Evolutionary conservation across 345 rosid species (phyloP).

Genomic region (Diplotaxis tenuifolia): DNA sequence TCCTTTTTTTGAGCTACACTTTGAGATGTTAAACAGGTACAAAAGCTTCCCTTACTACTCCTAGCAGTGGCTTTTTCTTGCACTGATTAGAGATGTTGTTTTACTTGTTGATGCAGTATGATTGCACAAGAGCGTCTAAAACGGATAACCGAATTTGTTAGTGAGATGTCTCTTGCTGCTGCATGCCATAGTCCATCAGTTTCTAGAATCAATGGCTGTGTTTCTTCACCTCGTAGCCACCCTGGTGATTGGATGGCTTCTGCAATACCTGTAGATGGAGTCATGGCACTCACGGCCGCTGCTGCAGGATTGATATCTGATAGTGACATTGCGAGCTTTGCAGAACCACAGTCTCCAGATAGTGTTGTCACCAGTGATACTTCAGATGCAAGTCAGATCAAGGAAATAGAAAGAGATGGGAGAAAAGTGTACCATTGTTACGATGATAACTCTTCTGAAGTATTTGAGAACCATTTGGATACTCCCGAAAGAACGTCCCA

Average conservation of each 20-base stretch:
- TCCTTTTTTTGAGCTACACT: constrained; percentile 96
- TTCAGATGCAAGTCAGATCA: constrained; percentile 60
- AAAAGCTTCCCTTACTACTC: constrained; percentile 24
- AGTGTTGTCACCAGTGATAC: constrained; percentile 60
- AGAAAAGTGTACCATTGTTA: constrained; percentile 44
- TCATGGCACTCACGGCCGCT: constrained; percentile 70
- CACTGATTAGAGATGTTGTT: constrained; percentile 22
- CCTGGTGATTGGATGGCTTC: constrained; percentile 70
- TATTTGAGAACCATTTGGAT: constrained; percentile 59
- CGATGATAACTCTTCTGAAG: constrained; percentile 69
- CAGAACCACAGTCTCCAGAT: constrained; percentile 67
- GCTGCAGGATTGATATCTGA: constrained; percentile 72
- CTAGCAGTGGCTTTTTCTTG: constrained; percentile 16
- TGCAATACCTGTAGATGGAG: constrained; percentile 77
- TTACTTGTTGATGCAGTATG: constrained; percentile 67
- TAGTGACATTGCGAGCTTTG: constrained; percentile 54
- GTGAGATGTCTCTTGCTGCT: constrained; percentile 68
- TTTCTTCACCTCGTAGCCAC: constrained; percentile 40
- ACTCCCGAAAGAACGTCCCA: constrained; percentile 50
- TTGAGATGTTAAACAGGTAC: constrained; percentile 94
- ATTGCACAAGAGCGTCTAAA: constrained; percentile 96
- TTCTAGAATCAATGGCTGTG: constrained; percentile 41
- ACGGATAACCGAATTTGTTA: constrained; percentile 78
- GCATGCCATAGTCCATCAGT: constrained; percentile 45
- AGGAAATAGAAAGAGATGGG: constrained; percentile 60